Evolutionary conservation across 257 asterid species (phyloP).

Genomic region (Leonotis leonurus): DNA sequence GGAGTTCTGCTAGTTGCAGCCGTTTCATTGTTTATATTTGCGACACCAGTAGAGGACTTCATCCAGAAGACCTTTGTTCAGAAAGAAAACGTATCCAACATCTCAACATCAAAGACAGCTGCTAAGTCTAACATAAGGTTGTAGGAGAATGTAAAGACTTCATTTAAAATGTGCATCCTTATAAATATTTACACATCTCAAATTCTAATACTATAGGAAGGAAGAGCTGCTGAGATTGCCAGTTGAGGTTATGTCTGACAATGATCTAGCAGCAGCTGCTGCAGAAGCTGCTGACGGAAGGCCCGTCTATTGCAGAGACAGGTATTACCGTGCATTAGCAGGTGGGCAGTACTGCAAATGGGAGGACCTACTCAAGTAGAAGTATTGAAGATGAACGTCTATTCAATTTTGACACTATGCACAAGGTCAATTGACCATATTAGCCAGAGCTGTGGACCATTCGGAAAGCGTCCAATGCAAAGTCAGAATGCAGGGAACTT

Average conservation of each 20-base stretch:
- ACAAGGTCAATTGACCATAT: slow-evolving; percentile 9
- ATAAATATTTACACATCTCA: background rate
- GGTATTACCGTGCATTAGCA: slow-evolving; percentile 70
- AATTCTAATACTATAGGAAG: slow-evolving; percentile 36
- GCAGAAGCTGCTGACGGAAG: slow-evolving; percentile 78
- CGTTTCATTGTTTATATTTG: slow-evolving; percentile 57
- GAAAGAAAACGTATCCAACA: slow-evolving; percentile 34
- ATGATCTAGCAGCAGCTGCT: slow-evolving; percentile 82
- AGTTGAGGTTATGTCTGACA: slow-evolving; percentile 52
- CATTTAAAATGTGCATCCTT: background rate
- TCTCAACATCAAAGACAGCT: slow-evolving; percentile 36
- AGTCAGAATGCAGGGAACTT: slow-evolving; percentile 12
- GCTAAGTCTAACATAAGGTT: slow-evolving; percentile 56
- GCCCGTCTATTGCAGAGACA: slow-evolving; percentile 70
- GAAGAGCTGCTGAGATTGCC: slow-evolving; percentile 81
- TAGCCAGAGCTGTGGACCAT: background rate
- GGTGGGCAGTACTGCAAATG: slow-evolving; percentile 69
- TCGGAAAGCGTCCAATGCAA: background rate
- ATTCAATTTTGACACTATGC: slow-evolving; percentile 17
- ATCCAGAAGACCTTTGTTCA: slow-evolving; percentile 32
- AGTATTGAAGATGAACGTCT: background rate
- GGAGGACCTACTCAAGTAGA: slow-evolving; percentile 54
- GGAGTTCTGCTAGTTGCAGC: slow-evolving; percentile 75
- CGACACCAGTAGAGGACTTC: slow-evolving; percentile 73
- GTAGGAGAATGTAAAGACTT: background rate